Conservation (phyloP, 75 land plant genomes). For the Cupressus sempervirens region DNA sequence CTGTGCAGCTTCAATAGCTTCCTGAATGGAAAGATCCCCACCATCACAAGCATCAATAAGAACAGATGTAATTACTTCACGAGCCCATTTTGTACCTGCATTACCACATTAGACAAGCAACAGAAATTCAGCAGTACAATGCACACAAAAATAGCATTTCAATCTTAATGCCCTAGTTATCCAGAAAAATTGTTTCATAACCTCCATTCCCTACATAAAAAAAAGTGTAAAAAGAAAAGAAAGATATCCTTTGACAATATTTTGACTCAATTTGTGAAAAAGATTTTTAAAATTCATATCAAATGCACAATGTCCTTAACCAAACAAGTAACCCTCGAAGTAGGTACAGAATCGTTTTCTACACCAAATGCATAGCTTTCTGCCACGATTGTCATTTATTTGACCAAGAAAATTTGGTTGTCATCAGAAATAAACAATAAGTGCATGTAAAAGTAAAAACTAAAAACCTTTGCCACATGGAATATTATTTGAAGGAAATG, state of each 20-base stretch:
- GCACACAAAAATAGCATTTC: neutral
- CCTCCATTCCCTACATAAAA: neutral
- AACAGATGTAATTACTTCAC: conserved; percentile 65
- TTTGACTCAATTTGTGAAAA: neutral
- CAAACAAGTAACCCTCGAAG: neutral
- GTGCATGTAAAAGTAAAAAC: neutral
- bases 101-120: neutral
- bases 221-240: neutral
- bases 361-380: neutral
- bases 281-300: neutral
- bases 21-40: conserved; percentile 83
- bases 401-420: neutral
- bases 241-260: neutral
- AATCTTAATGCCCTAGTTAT: neutral
- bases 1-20: conserved; percentile 65
- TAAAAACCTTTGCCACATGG: neutral
- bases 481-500: neutral
- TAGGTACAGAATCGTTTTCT: neutral
- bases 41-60: conserved; percentile 66
- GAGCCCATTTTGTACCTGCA: conserved; percentile 80
- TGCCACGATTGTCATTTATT: neutral
- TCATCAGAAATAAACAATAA: neutral
- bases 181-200: neutral
- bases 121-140: neutral
- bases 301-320: neutral